These are phyloP conservation scores for Talaromyces amestolkiae DNA, from an alignment of 2,329 filamentous ascomycete genomes.

Conservation along the genomic window DNA sequence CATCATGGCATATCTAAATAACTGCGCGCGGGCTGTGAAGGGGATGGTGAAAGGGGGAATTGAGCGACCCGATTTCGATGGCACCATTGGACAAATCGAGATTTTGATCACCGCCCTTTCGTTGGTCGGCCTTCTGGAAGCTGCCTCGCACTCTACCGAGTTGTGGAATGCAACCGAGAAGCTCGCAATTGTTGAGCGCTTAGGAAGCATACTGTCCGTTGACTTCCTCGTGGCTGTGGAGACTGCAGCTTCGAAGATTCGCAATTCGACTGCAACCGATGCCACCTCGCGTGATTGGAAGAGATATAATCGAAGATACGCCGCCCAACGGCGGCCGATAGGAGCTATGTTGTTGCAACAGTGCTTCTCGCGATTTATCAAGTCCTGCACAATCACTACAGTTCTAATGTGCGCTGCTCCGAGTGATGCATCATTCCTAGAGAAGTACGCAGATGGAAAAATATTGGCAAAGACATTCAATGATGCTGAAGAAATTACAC, in stretches of 20 bases:
- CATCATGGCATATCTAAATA: constrained; percentile 69
- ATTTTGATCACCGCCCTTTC: constrained; percentile 77
- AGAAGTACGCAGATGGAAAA: constrained; percentile 60
- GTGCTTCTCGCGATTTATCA: constrained; percentile 81
- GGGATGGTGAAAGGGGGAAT: constrained; percentile 54
- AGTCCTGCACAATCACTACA: constrained; percentile 72
- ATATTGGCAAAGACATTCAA: constrained; percentile 17
- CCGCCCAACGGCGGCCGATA: constrained; percentile 72
- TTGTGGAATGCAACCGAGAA: constrained; percentile 80
- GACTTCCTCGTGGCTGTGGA: constrained; percentile 82
- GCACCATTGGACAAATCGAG: constrained; percentile 55
- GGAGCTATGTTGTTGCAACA: constrained; percentile 89
- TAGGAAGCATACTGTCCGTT: constrained; percentile 75
- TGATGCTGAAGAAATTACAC: constrained; percentile 38
- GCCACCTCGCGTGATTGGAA: constrained; percentile 79
- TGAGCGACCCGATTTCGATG: constrained; percentile 54
- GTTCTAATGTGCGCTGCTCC: constrained; percentile 62
- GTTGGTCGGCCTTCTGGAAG: constrained; percentile 85
- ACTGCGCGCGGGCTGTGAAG: constrained; percentile 64
- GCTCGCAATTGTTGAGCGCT: constrained; percentile 66
- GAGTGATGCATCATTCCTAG: constrained; percentile 65
- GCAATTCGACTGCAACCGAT: constrained; percentile 69
- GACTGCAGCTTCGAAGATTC: constrained; percentile 83
- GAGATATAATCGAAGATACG: constrained; percentile 78
- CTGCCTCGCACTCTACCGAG: constrained; percentile 70